Evolutionary conservation across 805 yeast species (phyloP).

Genomic region (Candida sphagnicola): DNA sequence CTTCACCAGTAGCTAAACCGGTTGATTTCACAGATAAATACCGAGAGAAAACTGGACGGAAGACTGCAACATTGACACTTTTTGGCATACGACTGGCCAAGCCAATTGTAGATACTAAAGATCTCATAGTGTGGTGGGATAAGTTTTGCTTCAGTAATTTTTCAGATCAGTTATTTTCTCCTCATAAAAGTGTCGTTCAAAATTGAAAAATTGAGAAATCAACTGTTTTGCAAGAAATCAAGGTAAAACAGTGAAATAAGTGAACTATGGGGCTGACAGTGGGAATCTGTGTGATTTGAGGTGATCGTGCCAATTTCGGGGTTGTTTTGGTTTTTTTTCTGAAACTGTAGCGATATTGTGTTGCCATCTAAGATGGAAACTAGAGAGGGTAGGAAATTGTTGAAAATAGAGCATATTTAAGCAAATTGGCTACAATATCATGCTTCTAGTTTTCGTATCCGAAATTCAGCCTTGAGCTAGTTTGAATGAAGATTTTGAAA

Average conservation of each 20-base stretch:
- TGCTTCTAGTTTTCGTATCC: too few species aligned
- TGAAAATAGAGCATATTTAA: too few species aligned
- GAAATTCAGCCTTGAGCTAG: too few species aligned
- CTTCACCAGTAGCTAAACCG: too few species aligned
- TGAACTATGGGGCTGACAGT: not conserved
- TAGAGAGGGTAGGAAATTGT: too few species aligned
- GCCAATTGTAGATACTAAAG: not conserved
- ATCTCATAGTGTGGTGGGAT: not conserved
- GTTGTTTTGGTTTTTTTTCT: not conserved
- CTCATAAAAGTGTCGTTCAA: not conserved
- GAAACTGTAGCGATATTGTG: not conserved
- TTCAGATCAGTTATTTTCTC: not conserved
- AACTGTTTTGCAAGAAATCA: too few species aligned
- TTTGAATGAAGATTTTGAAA: too few species aligned
- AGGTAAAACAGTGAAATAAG: too few species aligned
- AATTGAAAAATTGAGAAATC: too few species aligned
- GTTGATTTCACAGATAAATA: not conserved
- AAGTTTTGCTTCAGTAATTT: too few species aligned
- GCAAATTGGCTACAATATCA: too few species aligned
- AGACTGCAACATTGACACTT: not conserved
- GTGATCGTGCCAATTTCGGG: not conserved
- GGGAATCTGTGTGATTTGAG: not conserved
- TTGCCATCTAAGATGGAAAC: too few species aligned
- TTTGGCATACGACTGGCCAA: not conserved
- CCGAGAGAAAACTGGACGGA: not conserved